phyloP scores from a whole-genome alignment of 179 eudicot genomes.

The Drosera spatulata region DNA sequence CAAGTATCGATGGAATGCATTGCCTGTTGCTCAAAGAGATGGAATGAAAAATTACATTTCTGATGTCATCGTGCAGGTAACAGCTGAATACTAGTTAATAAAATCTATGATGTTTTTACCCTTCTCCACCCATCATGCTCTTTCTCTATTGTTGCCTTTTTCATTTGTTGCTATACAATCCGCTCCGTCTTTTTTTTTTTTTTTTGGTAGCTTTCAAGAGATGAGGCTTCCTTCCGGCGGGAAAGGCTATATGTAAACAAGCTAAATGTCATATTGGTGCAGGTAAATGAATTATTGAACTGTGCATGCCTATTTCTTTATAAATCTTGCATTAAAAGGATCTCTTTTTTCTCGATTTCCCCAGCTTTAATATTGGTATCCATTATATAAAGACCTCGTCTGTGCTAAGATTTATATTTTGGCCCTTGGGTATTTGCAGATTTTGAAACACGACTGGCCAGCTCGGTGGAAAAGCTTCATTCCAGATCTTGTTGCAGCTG shows the following conservation, averaged over 20 bases:
- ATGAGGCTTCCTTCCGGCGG: constrained; percentile 74
- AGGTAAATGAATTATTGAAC: constrained; percentile 29
- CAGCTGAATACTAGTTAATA: not conserved
- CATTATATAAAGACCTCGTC: too few relatives aligned
- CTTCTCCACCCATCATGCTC: not conserved
- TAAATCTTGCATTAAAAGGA: not conserved
- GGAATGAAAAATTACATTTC: constrained; percentile 98
- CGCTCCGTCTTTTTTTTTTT: not conserved
- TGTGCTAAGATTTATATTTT: not conserved
- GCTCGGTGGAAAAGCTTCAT: constrained; percentile 91
- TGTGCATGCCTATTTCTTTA: not conserved
- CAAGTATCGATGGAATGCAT: constrained; percentile 95
- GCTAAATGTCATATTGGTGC: constrained; percentile 83
- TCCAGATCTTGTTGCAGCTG: constrained; percentile 95
- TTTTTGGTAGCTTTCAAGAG: constrained; percentile 67
- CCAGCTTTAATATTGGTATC: too few relatives aligned
- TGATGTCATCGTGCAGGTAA: constrained; percentile 84
- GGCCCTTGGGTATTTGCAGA: constrained; percentile 32
- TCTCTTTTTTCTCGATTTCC: too few relatives aligned
- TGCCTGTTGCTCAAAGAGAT: constrained; percentile 88
- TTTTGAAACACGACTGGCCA: constrained; percentile 99
- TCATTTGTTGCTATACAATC: not conserved
- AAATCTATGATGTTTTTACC: not conserved
- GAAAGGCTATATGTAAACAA: constrained; percentile 95
- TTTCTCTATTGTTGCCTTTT: not conserved